Evolutionary conservation across 768 basidiomycete species (phyloP), one percentile per base, ranked within the genome.

Genomic region (Podaxis mareebaensis): DNA sequence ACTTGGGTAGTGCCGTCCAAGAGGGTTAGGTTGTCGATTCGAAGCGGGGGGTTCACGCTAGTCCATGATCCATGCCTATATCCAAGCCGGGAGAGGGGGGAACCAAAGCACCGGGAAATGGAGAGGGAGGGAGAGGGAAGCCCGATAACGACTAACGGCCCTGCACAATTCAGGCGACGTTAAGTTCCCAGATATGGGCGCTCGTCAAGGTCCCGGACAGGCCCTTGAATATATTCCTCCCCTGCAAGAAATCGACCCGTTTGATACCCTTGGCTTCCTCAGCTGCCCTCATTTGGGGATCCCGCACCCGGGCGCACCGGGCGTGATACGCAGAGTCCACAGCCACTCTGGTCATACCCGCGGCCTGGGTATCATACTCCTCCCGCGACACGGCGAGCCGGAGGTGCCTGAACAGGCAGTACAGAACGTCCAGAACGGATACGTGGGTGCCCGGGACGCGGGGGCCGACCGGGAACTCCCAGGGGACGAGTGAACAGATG

Each of bases 211-310:
- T 79, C n/a, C 72, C 80, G 6, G 81, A 79, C 26, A 86, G 70
- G 20, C 85, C 85, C 71, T 81, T 73, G 74, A 86, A 85, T 6
- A 73, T 72, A 17, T 74, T 80, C 28, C 72, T 72, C 8, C 79
- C 81, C 67, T 76, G 73, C 58, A 88, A 73, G 63, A 85, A 81
- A 72, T 88, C 87, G 1, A 88, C 77, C 61, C 82, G 77, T 70
- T 83, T 84, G 51, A 87, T 75, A 0, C 83, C 85, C 71, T 82
- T 83, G 17, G 65, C 69, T 67, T 78, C 69, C 69, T 85, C 82
- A 33, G 74, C 68, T 20, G 68, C 73, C 22, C 75, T 71, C 1
- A 64, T 70, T 53, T 70, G 74, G 1, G 70, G 65, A 17, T 78
- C 74, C 0, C 66, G 55, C 24, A 81, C 72, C 8, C 75, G 73